A percentile compares a stretch with the other conserved stretches of the same genome.
phyloP scores from a whole-genome alignment of 306 rosid species.

The Casuarina equisetifolia region DNA sequence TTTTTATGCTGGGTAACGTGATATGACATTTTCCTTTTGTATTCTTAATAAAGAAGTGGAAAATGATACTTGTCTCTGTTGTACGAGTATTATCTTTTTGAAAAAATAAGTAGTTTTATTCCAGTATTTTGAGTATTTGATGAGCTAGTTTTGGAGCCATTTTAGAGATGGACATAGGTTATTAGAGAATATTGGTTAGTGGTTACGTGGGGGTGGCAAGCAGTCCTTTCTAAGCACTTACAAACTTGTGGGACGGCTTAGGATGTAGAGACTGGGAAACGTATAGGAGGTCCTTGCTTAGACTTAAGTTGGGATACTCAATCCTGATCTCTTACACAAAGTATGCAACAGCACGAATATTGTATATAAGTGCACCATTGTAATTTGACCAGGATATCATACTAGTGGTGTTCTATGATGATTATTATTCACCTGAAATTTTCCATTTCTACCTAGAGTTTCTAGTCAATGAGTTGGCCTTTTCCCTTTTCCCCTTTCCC shows the following conservation, averaged over 20 bases:
- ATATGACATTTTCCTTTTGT: not conserved
- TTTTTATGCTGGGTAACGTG: not conserved
- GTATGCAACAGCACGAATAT: not conserved
- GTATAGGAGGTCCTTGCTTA: not conserved
- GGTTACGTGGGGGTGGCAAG: not conserved
- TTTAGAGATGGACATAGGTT: not conserved
- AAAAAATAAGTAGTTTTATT: not conserved
- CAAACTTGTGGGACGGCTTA: not conserved
- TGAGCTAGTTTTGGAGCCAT: not conserved
- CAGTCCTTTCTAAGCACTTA: not conserved
- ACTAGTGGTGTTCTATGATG: not conserved
- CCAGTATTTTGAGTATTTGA: not conserved
- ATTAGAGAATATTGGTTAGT: not conserved
- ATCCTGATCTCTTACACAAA: not conserved
- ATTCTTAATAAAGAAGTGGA: not conserved
- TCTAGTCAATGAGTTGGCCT: not conserved
- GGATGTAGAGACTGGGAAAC: not conserved
- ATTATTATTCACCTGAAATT: not conserved
- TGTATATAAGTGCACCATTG: not conserved
- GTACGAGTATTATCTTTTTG: not conserved
- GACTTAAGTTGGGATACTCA: not conserved
- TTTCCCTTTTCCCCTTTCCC: not conserved
- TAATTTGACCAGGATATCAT: not conserved
- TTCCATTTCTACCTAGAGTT: not conserved
- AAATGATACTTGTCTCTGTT: not conserved